These are phyloP conservation scores for Sporothrix brunneoviolacea DNA, from an alignment of 2,329 filamentous ascomycete species.

Conservation along the genomic window DNA sequence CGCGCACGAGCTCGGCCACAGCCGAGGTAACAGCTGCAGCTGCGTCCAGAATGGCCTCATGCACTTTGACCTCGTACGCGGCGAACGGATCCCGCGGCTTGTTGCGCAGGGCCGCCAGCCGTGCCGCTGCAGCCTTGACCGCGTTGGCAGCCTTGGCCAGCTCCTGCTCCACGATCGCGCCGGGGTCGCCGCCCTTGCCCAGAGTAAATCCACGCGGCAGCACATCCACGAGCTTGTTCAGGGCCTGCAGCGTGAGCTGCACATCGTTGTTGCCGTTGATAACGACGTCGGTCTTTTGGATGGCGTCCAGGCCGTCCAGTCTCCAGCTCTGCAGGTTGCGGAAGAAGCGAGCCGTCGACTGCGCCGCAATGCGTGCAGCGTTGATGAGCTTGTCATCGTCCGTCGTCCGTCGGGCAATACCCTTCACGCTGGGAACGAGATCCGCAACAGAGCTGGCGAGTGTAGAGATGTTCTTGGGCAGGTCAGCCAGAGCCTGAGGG, in stretches of 20 bases:
- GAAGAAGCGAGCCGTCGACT: conserved; percentile 90
- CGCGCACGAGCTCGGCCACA: conserved; percentile 90
- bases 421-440: conserved; percentile 94
- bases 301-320: conserved; percentile 78
- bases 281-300: conserved; percentile 93
- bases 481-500: conserved; percentile 46
- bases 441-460: conserved; percentile 89
- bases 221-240: conserved; percentile 87
- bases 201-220: conserved; percentile 89
- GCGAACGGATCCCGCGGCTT: conserved; percentile 95
- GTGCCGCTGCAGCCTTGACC: conserved; percentile 84
- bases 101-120: conserved; percentile 85
- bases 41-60: conserved; percentile 89
- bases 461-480: conserved; percentile 86
- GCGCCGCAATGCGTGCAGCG: conserved; percentile 75
- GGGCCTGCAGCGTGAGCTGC: conserved; percentile 83
- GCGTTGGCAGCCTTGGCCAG: conserved; percentile 90
- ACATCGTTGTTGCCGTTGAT: conserved; percentile 97
- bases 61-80: conserved; percentile 92
- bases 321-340: conserved; percentile 89
- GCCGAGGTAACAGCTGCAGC: conserved; percentile 90
- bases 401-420: conserved; percentile 82
- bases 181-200: conserved; percentile 73
- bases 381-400: conserved; percentile 92
- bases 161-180: conserved; percentile 87